phyloP scores from a whole-genome alignment of 257 asterid genomes.

The Ophiorrhiza pumila region DNA sequence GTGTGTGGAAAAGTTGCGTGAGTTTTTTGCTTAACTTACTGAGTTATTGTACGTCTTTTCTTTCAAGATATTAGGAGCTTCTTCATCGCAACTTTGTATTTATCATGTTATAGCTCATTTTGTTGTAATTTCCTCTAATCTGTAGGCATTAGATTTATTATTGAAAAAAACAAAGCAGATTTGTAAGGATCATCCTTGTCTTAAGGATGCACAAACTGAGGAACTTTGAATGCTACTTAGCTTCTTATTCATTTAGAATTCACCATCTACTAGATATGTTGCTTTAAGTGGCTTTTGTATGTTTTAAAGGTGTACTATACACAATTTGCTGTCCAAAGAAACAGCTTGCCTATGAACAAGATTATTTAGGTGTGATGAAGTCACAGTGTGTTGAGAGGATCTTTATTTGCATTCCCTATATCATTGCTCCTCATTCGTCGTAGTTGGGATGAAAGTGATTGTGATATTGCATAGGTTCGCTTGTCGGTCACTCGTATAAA shows the following conservation, averaged over 20 bases:
- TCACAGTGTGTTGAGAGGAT: slow-evolving; percentile 29
- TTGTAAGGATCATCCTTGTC: not conserved
- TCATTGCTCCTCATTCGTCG: slow-evolving; percentile 43
- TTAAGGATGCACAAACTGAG: not conserved
- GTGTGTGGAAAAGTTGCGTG: slow-evolving; percentile 62
- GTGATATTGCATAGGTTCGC: slow-evolving; percentile 39
- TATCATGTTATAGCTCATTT: not conserved
- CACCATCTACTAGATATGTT: not conserved
- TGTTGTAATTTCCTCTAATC: not conserved
- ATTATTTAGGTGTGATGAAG: not conserved
- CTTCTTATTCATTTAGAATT: not conserved
- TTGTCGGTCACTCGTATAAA: slow-evolving; percentile 51
- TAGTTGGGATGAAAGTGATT: slow-evolving; percentile 41
- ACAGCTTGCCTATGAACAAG: no score
- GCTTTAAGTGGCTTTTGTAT: not conserved
- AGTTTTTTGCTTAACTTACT: slow-evolving; percentile 17
- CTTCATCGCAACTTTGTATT: not conserved
- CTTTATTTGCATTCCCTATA: slow-evolving; percentile 14
- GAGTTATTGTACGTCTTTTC: not conserved
- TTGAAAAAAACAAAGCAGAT: not conserved
- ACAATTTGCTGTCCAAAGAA: not conserved
- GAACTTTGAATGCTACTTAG: not conserved
- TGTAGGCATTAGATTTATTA: not conserved
- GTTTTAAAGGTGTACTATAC: not conserved
- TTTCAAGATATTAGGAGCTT: slow-evolving; percentile 3